These are phyloP conservation scores for Mikania micrantha DNA, from an alignment of 129 eudicot genomes.

Conservation along the genomic window DNA sequence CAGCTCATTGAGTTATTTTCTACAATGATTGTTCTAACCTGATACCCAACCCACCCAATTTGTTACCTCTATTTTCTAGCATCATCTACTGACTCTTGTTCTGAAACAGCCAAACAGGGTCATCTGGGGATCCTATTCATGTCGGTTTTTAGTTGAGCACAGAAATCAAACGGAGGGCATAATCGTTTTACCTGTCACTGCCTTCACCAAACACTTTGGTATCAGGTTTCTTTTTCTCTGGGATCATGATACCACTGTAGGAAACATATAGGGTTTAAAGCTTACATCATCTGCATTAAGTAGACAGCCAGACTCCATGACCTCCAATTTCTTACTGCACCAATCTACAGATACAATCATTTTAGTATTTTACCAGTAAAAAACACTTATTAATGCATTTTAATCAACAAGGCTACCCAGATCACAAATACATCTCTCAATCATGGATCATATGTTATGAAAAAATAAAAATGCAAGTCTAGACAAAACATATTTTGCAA, in stretches of 20 bases:
- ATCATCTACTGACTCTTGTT: neutral
- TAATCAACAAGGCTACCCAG: neutral
- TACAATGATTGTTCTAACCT: no score
- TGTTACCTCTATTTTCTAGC: neutral
- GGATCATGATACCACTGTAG: neutral
- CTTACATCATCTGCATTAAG: conserved; percentile 15
- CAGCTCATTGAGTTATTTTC: no score
- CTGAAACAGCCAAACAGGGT: neutral
- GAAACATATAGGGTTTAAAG: neutral
- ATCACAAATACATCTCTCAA: neutral
- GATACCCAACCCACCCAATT: neutral
- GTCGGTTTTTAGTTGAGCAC: conserved; percentile 15
- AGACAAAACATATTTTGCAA: neutral
- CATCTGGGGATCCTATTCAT: conserved; percentile 9
- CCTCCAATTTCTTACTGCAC: conserved; percentile 1
- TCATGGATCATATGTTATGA: neutral
- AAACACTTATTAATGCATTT: neutral
- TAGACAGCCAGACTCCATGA: conserved; percentile 3
- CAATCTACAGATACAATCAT: neutral
- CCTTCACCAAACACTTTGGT: neutral
- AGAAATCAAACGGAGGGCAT: conserved; percentile 1
- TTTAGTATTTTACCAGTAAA: neutral
- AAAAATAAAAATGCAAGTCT: neutral
- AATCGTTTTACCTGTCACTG: neutral
- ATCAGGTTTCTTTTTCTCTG: neutral